Evolutionary conservation across 1,139 yeast genomes (phyloP).

Genomic region (Meyerozyma smithsonii): DNA sequence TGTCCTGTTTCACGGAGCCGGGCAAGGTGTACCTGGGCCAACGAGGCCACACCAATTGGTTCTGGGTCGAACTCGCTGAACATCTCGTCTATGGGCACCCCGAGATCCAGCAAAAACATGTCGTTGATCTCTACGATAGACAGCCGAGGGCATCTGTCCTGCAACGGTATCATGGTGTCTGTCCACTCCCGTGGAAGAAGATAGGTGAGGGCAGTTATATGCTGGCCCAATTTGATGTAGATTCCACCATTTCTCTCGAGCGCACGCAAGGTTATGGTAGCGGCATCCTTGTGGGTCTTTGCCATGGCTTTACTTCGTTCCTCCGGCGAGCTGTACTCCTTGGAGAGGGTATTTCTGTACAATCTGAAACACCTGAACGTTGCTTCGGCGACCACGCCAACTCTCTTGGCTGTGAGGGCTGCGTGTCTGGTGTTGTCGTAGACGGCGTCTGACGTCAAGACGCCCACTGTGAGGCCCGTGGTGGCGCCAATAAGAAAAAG

Average conservation of each 20-base stretch:
- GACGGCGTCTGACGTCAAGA: conserved; percentile 12
- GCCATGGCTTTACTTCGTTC: conserved; percentile 52
- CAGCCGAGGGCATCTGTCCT: conserved; percentile 85
- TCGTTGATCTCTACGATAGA: conserved; percentile 61
- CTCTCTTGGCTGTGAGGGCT: conserved; percentile 46
- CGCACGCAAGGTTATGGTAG: conserved; percentile 72
- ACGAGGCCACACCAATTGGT: conserved; percentile 93
- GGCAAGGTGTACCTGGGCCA: conserved; percentile 94
- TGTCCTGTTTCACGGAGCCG: conserved; percentile 54
- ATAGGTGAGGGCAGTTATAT: conserved; percentile 86
- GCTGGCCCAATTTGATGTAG: conserved; percentile 92
- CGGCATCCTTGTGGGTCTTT: conserved; percentile 65
- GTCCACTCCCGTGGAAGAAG: conserved; percentile 94
- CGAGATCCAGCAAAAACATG: conserved; percentile 67
- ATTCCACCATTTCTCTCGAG: conserved; percentile 86
- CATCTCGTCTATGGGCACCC: conserved; percentile 52
- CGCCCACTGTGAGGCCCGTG: conserved; percentile 25
- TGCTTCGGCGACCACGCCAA: conserved; percentile 60
- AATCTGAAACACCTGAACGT: conserved; percentile 58
- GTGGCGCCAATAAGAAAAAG: conserved; percentile 17
- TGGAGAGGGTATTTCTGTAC: conserved; percentile 55
- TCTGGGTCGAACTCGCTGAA: conserved; percentile 62
- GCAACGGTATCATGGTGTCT: conserved; percentile 86
- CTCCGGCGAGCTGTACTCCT: conserved; percentile 40
- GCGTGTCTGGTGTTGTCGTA: conserved; percentile 24